phyloP scores from a whole-genome alignment of 768 basidiomycete genomes.

The Lactarius trivialis region DNA sequence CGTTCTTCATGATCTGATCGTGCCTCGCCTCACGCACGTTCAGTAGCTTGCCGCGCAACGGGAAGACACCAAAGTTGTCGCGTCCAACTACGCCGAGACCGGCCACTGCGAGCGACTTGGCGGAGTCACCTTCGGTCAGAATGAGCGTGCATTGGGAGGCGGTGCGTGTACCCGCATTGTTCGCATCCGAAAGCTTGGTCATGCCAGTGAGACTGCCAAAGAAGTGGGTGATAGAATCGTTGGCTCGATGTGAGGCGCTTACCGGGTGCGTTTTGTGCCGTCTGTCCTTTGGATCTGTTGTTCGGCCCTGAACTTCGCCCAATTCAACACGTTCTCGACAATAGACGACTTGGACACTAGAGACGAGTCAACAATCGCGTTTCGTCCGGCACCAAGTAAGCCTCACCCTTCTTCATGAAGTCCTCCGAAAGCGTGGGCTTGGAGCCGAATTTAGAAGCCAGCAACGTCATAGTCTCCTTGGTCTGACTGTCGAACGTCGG shows the following conservation, averaged over 20 bases:
- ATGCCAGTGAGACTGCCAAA: slow-evolving; percentile 72
- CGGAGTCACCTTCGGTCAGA: slow-evolving; percentile 97
- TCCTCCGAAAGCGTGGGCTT: slow-evolving; percentile 83
- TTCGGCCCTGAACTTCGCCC: slow-evolving; percentile 97
- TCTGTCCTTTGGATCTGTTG: slow-evolving; percentile 96
- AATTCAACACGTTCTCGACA: slow-evolving; percentile 86
- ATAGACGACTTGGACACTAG: slow-evolving; percentile 84
- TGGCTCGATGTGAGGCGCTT: slow-evolving; percentile 23
- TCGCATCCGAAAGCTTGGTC: slow-evolving; percentile 92
- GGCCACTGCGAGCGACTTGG: slow-evolving; percentile 92
- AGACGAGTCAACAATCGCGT: slow-evolving; percentile 1
- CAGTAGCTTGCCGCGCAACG: slow-evolving; percentile 90
- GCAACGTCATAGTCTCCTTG: slow-evolving; percentile 89
- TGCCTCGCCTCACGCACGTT: slow-evolving; percentile 97
- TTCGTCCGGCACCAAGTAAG: neutral
- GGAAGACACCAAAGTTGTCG: slow-evolving; percentile 97
- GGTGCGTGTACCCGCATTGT: slow-evolving; percentile 85
- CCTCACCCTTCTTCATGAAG: slow-evolving; percentile 89
- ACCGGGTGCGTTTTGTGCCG: slow-evolving; percentile 84
- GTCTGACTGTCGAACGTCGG: slow-evolving; percentile 99
- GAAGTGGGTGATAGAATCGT: neutral
- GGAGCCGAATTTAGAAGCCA: slow-evolving; percentile 82
- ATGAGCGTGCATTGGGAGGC: slow-evolving; percentile 88
- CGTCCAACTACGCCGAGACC: slow-evolving; percentile 93
- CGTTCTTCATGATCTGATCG: slow-evolving; percentile 97